Conservation (phyloP, 306 rosid genomes). For the Styphnolobium japonicum region DNA sequence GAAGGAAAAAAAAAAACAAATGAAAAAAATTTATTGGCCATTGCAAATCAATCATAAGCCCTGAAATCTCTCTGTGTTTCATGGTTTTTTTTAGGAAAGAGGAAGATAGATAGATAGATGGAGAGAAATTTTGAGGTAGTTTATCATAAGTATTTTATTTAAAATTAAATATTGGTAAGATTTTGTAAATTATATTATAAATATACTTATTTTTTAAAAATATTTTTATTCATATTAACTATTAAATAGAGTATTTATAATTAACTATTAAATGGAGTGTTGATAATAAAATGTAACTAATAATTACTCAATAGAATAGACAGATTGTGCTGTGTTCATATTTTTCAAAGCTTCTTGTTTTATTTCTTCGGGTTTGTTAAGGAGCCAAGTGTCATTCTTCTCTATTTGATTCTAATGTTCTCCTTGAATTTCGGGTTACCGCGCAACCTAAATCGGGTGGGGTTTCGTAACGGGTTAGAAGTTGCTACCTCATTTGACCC, state of each 20-base stretch:
- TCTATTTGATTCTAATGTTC: neutral
- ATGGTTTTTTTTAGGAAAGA: slow-evolving; percentile 2
- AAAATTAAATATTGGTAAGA: too few relatives aligned
- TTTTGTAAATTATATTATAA: too few relatives aligned
- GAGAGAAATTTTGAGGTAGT: too few relatives aligned
- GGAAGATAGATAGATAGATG: too few relatives aligned
- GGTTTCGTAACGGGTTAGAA: neutral
- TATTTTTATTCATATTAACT: too few relatives aligned
- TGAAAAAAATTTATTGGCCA: neutral
- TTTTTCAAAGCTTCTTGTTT: slow-evolving; percentile 25
- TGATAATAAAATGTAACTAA: too few relatives aligned
- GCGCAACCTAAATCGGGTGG: slow-evolving; percentile 22
- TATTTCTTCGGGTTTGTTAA: slow-evolving; percentile 20
- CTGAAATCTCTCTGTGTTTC: slow-evolving; percentile 20
- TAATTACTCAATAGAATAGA: too few relatives aligned
- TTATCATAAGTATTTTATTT: too few relatives aligned
- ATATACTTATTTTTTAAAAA: too few relatives aligned
- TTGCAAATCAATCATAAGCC: neutral
- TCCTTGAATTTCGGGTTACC: slow-evolving; percentile 59
- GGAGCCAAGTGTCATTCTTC: slow-evolving; percentile 23
- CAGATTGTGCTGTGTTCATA: neutral
- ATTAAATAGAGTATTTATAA: too few relatives aligned
- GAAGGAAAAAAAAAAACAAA: too few relatives aligned
- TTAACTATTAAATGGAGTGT: too few relatives aligned
- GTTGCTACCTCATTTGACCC: neutral